A percentile compares a stretch with the other conserved stretches of the same genome.
Conservation (phyloP, 495 filamentous ascomycete genomes). For the Xylaria nigripes region DNA sequence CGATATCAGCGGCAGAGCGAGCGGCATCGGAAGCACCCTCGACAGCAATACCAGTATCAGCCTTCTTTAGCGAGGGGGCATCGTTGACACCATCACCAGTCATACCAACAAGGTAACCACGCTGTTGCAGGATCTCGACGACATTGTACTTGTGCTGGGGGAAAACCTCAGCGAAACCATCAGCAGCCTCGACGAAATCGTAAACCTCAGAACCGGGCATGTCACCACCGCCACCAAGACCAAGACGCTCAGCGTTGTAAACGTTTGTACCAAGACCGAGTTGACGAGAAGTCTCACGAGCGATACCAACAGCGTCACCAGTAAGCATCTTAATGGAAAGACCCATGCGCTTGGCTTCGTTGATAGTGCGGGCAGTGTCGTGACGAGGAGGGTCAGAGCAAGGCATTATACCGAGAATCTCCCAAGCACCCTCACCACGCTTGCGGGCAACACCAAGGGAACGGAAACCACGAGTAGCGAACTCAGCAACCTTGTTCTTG, state of each 20-base stretch:
- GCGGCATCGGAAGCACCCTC: constrained; percentile 91
- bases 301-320: constrained; percentile 90
- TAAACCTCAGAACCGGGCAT: constrained; percentile 90
- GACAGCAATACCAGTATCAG: constrained; percentile 88
- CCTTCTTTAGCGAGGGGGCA: constrained; percentile 92
- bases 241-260: constrained; percentile 84
- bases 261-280: constrained; percentile 89
- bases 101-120: constrained; percentile 95
- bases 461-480: constrained; percentile 85
- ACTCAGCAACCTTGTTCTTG: constrained; percentile 84
- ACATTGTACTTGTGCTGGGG: constrained; percentile 98
- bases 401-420: constrained; percentile 90
- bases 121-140: constrained; percentile 92
- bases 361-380: constrained; percentile 83
- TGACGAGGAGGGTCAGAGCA: constrained; percentile 86
- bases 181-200: constrained; percentile 89
- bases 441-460: constrained; percentile 88
- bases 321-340: constrained; percentile 95
- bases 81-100: constrained; percentile 98
- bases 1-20: constrained; percentile 86
- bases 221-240: constrained; percentile 73
- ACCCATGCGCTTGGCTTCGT: constrained; percentile 80
- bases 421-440: constrained; percentile 66
- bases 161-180: constrained; percentile 94
- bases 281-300: constrained; percentile 81